Evolutionary conservation across 129 eudicot species (phyloP), one percentile per base, ranked within the genome.

Genomic region (Flaveria linearis): DNA sequence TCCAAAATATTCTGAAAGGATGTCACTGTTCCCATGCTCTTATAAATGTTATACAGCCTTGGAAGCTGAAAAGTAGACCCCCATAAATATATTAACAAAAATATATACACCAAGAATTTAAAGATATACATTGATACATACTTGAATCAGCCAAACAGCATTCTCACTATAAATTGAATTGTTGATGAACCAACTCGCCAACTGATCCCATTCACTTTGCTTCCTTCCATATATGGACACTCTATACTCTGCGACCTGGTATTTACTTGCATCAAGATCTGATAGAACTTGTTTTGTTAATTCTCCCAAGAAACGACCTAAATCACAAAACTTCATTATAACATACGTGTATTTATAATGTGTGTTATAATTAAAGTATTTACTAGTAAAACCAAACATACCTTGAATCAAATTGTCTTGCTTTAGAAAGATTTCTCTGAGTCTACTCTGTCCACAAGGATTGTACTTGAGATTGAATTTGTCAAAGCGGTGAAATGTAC

Each of bases 361-460:
- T 49, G 57, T 1, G 14, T 0, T 1, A 20, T 5, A 79, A 52
- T 2, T 64, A 5, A 39, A 50, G 50, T 41, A 51, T 12, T 23
- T 9, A 15, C 13, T 18, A 72, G 23, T 23, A 39, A 66, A 46
- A 39, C 33, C 25, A 33, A 49, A 55, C 77, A 43, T 15, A 88
- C 94, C 94, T 86, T 88, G 94, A 63, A 88, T 88, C 68, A 88
- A 85, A 78, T 88, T 88, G 76, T 88, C 94, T 85, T 88, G 94
- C 85, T 88, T 88, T 65, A 88, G 52, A 71, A 88, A 88, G 47
- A 88, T 88, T 72, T 88, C 94, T 84, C 94, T 84, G 62, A 88
- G 94, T 47, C 91, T 77, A 68, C 94, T 88, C 78, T 88, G 94
- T 50, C 94, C 94, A 86, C 94, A 88, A 39, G 94, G 94, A 80